These are phyloP conservation scores for Sporothrix mexicana DNA, from an alignment of 2,329 filamentous ascomycete genomes.

Conservation along the genomic window DNA sequence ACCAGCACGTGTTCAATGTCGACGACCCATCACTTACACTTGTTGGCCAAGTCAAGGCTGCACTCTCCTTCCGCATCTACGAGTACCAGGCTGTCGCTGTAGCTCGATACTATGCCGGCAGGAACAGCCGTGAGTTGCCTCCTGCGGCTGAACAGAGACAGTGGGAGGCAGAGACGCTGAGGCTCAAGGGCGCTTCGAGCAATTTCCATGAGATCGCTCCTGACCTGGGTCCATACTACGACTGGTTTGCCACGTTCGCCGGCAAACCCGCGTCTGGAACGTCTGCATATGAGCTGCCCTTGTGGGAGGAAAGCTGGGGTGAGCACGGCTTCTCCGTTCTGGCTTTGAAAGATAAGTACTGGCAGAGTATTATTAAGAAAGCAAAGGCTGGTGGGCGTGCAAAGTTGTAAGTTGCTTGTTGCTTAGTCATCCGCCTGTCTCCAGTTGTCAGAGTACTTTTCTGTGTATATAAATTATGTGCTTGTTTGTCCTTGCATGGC, in stretches of 20 bases:
- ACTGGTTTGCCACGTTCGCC: constrained; percentile 32
- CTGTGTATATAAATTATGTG: too few relatives aligned
- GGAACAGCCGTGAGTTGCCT: constrained; percentile 36
- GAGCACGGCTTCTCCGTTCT: constrained; percentile 16
- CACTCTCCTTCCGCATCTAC: constrained; percentile 47
- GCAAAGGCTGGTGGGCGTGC: too few relatives aligned
- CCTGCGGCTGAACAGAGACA: constrained; percentile 43
- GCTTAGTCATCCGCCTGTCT: too few relatives aligned
- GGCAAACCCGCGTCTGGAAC: constrained; percentile 28
- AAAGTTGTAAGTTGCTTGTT: too few relatives aligned
- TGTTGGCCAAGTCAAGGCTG: constrained; percentile 47
- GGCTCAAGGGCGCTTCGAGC: constrained; percentile 1
- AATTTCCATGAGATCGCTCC: constrained; percentile 30
- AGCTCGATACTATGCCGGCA: constrained; percentile 44
- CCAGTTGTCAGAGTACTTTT: too few relatives aligned
- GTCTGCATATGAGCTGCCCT: constrained; percentile 24
- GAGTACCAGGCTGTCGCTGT: constrained; percentile 49
- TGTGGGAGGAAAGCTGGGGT: constrained; percentile 24
- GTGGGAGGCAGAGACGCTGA: constrained; percentile 42
- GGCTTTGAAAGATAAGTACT: constrained; percentile 28
- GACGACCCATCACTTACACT: constrained; percentile 46
- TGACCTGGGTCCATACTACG: constrained; percentile 30
- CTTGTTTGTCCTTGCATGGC: too few relatives aligned
- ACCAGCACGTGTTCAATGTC: constrained; percentile 47
- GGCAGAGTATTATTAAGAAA: constrained; percentile 14